A percentile compares a stretch with the other conserved stretches of the same genome.
Conservation (phyloP, 2,329 filamentous ascomycete genomes). For the Tympanopsis confertula region DNA sequence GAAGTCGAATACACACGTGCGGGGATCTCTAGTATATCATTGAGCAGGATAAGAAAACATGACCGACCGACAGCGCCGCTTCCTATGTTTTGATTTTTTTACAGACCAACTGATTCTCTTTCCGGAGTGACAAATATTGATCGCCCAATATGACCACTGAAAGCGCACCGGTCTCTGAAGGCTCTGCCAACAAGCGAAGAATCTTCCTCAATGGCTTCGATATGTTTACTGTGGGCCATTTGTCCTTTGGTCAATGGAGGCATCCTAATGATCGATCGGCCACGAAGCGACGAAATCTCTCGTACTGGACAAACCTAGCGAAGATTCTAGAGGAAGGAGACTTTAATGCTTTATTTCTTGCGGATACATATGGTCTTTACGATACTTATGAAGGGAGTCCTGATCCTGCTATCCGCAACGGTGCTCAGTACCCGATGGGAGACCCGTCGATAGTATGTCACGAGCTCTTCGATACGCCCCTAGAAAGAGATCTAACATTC, state of each 20-base stretch:
- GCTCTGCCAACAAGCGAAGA: no score
- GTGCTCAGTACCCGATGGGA: constrained; percentile 4
- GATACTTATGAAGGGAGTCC: constrained; percentile 4
- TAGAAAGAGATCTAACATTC: neutral
- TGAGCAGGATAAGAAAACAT: no score
- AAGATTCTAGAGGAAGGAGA: constrained; percentile 5
- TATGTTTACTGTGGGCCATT: constrained; percentile 5
- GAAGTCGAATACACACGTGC: no score
- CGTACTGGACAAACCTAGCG: constrained; percentile 5
- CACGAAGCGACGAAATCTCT: constrained; percentile 5
- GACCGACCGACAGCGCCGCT: no score
- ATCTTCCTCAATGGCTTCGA: constrained; percentile 5
- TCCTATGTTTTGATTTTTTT: no score
- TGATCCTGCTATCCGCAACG: constrained; percentile 3
- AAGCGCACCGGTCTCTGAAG: no score
- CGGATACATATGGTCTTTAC: constrained; percentile 4
- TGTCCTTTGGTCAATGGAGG: constrained; percentile 5
- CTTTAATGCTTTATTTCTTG: constrained; percentile 3
- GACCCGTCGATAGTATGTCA: constrained; percentile 4
- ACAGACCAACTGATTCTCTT: no score
- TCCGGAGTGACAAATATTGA: no score
- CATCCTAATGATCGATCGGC: constrained; percentile 4
- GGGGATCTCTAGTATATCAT: no score
- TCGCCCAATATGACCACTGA: no score
- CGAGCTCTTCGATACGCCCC: constrained; percentile 3